A percentile compares a stretch with the other conserved stretches of the same genome.
These are phyloP conservation scores for Triadica sebifera DNA, from an alignment of 345 rosid species.

Conservation along the genomic window DNA sequence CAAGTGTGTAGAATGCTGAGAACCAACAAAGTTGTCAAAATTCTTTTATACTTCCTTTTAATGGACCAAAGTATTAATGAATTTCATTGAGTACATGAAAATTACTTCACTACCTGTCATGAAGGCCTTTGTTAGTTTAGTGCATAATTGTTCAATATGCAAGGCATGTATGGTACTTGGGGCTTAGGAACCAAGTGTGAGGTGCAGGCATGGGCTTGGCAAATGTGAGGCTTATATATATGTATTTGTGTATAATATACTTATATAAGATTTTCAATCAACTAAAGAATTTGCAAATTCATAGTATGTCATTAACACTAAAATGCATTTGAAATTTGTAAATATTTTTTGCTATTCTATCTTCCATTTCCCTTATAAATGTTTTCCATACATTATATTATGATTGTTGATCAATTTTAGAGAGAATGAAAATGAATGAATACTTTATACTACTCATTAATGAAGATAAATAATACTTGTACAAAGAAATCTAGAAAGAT, in stretches of 20 bases:
- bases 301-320: neutral
- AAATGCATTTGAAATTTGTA: neutral
- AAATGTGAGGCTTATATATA: neutral
- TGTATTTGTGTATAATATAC: neutral
- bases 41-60: neutral
- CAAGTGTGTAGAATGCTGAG: constrained; percentile 61
- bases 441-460: no score
- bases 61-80: neutral
- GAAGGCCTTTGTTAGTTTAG: neutral
- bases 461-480: no score
- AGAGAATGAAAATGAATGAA: no score
- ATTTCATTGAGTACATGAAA: neutral
- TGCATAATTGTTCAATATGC: neutral
- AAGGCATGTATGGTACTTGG: neutral
- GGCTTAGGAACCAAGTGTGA: neutral
- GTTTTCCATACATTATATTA: neutral
- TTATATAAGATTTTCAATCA: neutral
- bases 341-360: neutral
- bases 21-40: constrained; percentile 41
- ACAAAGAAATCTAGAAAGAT: no score
- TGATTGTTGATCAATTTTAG: no score
- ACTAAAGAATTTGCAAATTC: neutral
- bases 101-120: neutral
- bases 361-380: neutral
- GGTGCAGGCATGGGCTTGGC: neutral